phyloP scores from a whole-genome alignment of 2,329 filamentous ascomycete genomes.

The Beauveria pseudobassiana region DNA sequence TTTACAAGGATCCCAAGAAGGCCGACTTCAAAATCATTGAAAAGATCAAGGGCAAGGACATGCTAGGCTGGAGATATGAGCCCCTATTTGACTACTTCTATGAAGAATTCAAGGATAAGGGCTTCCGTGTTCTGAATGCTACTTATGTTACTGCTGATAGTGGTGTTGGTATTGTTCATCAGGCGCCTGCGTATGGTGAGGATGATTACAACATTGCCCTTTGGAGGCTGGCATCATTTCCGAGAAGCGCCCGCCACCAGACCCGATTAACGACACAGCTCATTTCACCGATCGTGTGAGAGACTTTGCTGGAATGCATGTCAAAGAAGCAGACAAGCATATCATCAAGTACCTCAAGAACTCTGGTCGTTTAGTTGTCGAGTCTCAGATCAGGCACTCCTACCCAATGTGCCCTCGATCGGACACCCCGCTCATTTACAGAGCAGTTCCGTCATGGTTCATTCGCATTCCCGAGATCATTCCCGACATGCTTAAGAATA shows the following conservation, averaged over 20 bases:
- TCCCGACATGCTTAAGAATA: constrained; percentile 82
- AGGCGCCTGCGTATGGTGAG: constrained; percentile 88
- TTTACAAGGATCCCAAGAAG: constrained; percentile 95
- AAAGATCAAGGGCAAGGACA: constrained; percentile 73
- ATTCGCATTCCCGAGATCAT: constrained; percentile 79
- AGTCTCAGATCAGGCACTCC: constrained; percentile 82
- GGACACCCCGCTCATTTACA: constrained; percentile 90
- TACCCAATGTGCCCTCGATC: constrained; percentile 92
- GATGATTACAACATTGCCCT: constrained; percentile 87
- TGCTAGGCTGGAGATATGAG: constrained; percentile 83
- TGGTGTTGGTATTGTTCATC: constrained; percentile 90
- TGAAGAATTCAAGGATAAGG: constrained; percentile 77
- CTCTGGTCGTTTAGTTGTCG: constrained; percentile 68
- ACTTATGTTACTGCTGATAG: constrained; percentile 83
- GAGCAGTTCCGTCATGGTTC: constrained; percentile 91
- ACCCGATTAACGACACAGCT: constrained; percentile 81
- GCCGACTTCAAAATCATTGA: constrained; percentile 80
- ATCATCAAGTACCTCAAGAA: constrained; percentile 86
- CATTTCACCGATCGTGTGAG: constrained; percentile 68
- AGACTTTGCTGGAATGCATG: constrained; percentile 80
- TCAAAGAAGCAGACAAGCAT: constrained; percentile 85
- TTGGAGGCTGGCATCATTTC: constrained; percentile 68
- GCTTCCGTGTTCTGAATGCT: constrained; percentile 75
- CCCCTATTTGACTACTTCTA: constrained; percentile 87
- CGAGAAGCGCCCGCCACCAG: constrained; percentile 72